phyloP scores from a whole-genome alignment of 306 rosid species.

The Morella rubra region DNA sequence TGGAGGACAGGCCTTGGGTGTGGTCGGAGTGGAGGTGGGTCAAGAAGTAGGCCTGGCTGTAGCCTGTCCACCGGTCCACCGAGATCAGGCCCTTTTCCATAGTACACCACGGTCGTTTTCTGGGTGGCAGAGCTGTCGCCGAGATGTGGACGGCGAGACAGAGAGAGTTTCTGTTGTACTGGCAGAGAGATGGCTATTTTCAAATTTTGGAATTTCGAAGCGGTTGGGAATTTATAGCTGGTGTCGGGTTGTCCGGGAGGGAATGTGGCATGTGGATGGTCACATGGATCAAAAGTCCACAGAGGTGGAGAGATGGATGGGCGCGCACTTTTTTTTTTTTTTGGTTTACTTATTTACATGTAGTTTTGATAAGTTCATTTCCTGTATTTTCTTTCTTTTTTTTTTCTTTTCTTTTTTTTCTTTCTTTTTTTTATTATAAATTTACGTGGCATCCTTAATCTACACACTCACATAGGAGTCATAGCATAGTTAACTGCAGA shows the following conservation, averaged over 20 bases:
- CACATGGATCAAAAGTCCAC: no score
- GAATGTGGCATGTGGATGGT: not conserved
- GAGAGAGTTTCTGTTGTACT: not conserved
- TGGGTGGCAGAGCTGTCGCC: not conserved
- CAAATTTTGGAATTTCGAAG: not conserved
- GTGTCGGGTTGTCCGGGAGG: not conserved
- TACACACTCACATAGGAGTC: no score
- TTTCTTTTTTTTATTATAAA: no score
- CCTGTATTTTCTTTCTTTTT: no score
- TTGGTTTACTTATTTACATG: no score
- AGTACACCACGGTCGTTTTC: not conserved
- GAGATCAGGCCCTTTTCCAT: constrained; percentile 61
- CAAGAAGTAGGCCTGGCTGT: constrained; percentile 63
- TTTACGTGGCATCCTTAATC: no score
- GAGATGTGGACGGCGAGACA: not conserved
- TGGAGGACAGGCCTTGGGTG: constrained; percentile 57
- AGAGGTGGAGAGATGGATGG: no score
- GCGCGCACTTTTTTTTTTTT: no score
- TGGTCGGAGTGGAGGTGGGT: constrained; percentile 85
- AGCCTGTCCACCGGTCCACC: constrained; percentile 60
- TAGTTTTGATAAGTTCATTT: no score
- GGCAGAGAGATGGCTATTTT: not conserved
- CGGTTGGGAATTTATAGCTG: not conserved
- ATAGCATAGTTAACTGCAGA: no score
- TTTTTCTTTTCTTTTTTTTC: no score